A percentile compares a stretch with the other conserved stretches of the same genome.
These are phyloP conservation scores for Huntiella omanensis DNA, from an alignment of 2,329 filamentous ascomycete species.

Conservation along the genomic window DNA sequence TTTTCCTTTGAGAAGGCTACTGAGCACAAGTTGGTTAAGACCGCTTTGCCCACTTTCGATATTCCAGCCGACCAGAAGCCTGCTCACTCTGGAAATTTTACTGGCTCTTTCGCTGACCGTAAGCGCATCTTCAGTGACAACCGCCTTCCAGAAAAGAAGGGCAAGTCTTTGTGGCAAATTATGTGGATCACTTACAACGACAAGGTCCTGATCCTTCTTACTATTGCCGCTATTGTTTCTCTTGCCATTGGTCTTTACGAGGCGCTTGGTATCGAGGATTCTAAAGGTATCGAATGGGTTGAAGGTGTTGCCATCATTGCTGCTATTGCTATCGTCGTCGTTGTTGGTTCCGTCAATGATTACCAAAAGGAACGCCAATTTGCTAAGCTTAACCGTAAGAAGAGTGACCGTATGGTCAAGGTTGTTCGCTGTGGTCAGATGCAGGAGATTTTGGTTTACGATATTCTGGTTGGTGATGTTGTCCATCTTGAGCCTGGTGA, in stretches of 20 bases:
- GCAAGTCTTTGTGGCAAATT: constrained; percentile 51
- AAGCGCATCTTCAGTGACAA: constrained; percentile 57
- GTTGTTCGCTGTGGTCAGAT: constrained; percentile 52
- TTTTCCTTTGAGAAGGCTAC: constrained; percentile 58
- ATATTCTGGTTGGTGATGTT: constrained; percentile 51
- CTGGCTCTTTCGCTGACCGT: constrained; percentile 37
- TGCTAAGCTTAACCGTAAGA: constrained; percentile 60
- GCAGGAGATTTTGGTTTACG: constrained; percentile 49
- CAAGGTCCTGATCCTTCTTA: constrained; percentile 58
- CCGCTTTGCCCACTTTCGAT: not conserved
- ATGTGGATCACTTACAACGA: constrained; percentile 76
- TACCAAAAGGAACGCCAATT: constrained; percentile 69
- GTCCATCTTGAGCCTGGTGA: constrained; percentile 58
- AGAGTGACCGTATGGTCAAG: constrained; percentile 56
- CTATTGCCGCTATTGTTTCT: constrained; percentile 51
- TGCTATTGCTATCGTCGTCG: constrained; percentile 59
- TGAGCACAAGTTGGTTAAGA: constrained; percentile 18
- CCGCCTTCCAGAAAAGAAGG: constrained; percentile 52
- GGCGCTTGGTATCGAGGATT: constrained; percentile 39
- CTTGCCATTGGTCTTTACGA: constrained; percentile 60
- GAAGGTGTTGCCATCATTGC: constrained; percentile 68
- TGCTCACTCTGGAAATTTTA: constrained; percentile 2
- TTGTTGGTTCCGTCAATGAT: constrained; percentile 61
- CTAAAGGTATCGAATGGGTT: constrained; percentile 54
- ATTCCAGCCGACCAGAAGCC: constrained; percentile 8